These are phyloP conservation scores for Xylaria venustula DNA, from an alignment of 495 filamentous ascomycete species.

Conservation along the genomic window DNA sequence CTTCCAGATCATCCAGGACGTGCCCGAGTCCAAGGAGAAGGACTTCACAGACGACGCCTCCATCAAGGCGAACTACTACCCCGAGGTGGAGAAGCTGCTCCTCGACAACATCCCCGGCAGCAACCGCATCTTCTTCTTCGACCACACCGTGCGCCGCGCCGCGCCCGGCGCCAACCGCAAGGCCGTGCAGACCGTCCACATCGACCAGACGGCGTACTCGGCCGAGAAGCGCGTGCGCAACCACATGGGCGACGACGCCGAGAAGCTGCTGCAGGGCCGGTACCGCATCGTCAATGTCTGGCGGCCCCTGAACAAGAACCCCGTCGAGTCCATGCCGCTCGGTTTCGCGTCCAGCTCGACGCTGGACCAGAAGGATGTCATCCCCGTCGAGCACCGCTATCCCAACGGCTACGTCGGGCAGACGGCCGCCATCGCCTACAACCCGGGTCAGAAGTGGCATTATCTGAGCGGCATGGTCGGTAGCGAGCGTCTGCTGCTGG, in stretches of 20 bases:
- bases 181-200: constrained; percentile 73
- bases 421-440: constrained; percentile 69
- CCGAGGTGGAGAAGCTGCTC: constrained; percentile 70
- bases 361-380: constrained; percentile 62
- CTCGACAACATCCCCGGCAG: constrained; percentile 59
- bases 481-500: constrained; percentile 72
- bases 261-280: constrained; percentile 55
- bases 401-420: constrained; percentile 66
- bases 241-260: constrained; percentile 60
- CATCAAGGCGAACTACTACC: constrained; percentile 74
- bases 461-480: constrained; percentile 78
- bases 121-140: constrained; percentile 70
- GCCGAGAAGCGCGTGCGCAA: constrained; percentile 61
- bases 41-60: constrained; percentile 63
- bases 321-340: constrained; percentile 67
- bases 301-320: constrained; percentile 68
- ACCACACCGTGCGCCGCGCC: constrained; percentile 81
- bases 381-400: constrained; percentile 74
- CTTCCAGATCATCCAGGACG: constrained; percentile 56
- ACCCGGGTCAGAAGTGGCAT: constrained; percentile 64
- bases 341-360: constrained; percentile 65
- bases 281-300: constrained; percentile 89
- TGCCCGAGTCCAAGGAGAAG: constrained; percentile 50
- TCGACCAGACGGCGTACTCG: constrained; percentile 75
- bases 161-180: constrained; percentile 49